These are phyloP conservation scores for Psilocybe cubensis DNA, from an alignment of 768 basidiomycete genomes.

Conservation along the genomic window DNA sequence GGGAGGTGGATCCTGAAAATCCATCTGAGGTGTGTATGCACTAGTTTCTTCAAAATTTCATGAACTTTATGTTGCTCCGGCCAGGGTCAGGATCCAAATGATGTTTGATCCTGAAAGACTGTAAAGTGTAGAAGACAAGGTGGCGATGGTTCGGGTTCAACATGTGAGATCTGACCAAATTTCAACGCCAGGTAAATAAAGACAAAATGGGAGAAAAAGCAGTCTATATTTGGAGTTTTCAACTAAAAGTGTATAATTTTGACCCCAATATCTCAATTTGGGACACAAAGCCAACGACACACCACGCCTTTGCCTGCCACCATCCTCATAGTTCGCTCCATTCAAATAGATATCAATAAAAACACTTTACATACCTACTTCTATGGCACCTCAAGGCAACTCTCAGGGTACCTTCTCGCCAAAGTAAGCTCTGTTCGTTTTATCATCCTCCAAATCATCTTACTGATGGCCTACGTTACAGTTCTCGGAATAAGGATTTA, in stretches of 20 bases:
- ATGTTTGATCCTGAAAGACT: background rate
- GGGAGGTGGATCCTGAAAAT: too few relatives aligned
- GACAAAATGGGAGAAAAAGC: background rate
- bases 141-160: background rate
- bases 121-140: background rate
- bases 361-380: slow-evolving; percentile 9
- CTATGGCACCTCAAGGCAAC: slow-evolving; percentile 28
- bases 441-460: background rate
- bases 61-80: too few relatives aligned
- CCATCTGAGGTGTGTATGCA: too few relatives aligned
- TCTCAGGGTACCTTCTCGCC: slow-evolving; percentile 29
- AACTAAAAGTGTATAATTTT: background rate
- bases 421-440: slow-evolving; percentile 15
- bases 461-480: slow-evolving; percentile 15
- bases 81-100: too few relatives aligned
- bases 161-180: background rate
- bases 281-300: background rate
- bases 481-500: slow-evolving; percentile 33
- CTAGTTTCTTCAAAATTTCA: too few relatives aligned
- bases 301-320: slow-evolving; percentile 12
- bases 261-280: background rate
- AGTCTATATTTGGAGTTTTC: background rate
- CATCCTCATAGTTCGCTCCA: slow-evolving; percentile 4
- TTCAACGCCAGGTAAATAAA: background rate
- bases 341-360: slow-evolving; percentile 3